phyloP scores from a whole-genome alignment of 2,329 filamentous ascomycete species.

The Raffaelea albimanens region DNA sequence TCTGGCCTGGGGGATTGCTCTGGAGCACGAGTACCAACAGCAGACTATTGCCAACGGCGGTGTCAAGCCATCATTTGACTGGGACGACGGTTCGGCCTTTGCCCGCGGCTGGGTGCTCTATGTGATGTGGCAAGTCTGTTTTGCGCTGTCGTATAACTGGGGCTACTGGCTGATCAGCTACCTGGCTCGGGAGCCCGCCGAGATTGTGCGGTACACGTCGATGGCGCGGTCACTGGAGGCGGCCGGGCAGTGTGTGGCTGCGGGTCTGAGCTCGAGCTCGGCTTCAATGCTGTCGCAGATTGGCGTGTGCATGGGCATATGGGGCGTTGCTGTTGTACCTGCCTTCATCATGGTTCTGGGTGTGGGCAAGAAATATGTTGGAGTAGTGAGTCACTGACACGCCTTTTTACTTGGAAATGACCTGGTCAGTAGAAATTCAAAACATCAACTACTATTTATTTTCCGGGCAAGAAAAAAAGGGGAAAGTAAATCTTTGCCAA shows the following conservation, averaged over 20 bases:
- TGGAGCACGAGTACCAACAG: background rate
- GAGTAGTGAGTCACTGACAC: too few species aligned
- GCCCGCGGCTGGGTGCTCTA: slow-evolving; percentile 3
- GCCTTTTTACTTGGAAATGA: too few species aligned
- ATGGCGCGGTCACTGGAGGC: background rate
- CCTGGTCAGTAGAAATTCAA: too few species aligned
- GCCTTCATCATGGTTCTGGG: background rate
- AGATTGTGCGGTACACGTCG: background rate
- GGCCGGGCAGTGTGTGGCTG: background rate
- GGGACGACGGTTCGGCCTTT: background rate
- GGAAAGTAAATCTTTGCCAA: too few species aligned
- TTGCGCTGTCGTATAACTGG: slow-evolving; percentile 1
- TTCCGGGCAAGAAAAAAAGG: too few species aligned
- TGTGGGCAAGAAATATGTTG: background rate
- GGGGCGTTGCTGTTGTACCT: slow-evolving; percentile 1
- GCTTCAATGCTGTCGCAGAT: background rate
- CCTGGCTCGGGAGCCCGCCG: background rate
- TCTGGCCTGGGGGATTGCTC: background rate
- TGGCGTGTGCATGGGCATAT: background rate
- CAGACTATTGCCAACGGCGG: too few species aligned
- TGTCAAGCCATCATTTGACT: background rate
- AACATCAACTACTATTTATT: too few species aligned
- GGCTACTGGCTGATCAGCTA: slow-evolving; percentile 2
- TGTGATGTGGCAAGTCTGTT: slow-evolving; percentile 1
- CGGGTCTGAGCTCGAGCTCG: background rate